phyloP scores from a whole-genome alignment of 257 asterid genomes.

The Lycium ferocissimum region DNA sequence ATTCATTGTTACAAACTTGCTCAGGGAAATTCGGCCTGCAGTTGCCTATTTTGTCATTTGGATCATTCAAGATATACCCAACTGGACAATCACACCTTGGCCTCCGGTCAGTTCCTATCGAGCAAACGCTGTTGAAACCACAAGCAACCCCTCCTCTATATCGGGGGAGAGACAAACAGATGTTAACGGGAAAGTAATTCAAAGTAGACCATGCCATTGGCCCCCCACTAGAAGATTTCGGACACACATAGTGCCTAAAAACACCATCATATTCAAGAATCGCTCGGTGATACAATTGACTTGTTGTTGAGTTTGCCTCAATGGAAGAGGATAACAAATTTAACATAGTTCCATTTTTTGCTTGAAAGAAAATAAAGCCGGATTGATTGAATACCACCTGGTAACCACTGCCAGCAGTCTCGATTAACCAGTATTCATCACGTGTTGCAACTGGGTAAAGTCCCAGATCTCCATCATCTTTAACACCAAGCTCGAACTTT shows the following conservation, averaged over 20 bases:
- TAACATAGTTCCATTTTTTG: neutral
- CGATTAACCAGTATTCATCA: no score
- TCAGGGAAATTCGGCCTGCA: constrained; percentile 47
- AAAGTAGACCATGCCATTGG: no score
- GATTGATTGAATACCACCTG: constrained; percentile 33
- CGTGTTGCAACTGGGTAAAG: constrained; percentile 28
- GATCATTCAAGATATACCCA: constrained; percentile 43
- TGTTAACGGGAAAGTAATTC: no score
- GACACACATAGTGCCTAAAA: constrained; percentile 25
- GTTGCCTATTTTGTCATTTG: constrained; percentile 41
- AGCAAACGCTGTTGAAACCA: no score
- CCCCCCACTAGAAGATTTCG: neutral
- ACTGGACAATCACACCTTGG: no score
- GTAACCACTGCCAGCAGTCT: constrained; percentile 44
- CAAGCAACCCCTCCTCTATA: no score
- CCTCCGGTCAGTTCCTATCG: no score
- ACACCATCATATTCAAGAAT: constrained; percentile 59
- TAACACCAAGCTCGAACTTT: neutral
- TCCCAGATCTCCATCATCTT: constrained; percentile 40
- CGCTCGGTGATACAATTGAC: constrained; percentile 45
- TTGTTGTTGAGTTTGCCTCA: constrained; percentile 27
- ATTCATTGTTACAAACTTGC: constrained; percentile 37
- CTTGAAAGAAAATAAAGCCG: constrained; percentile 41
- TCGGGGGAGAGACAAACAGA: no score
- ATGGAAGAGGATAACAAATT: neutral